These are phyloP conservation scores for Reticulascus tulasneorum DNA, from an alignment of 2,329 filamentous ascomycete species.

Conservation along the genomic window DNA sequence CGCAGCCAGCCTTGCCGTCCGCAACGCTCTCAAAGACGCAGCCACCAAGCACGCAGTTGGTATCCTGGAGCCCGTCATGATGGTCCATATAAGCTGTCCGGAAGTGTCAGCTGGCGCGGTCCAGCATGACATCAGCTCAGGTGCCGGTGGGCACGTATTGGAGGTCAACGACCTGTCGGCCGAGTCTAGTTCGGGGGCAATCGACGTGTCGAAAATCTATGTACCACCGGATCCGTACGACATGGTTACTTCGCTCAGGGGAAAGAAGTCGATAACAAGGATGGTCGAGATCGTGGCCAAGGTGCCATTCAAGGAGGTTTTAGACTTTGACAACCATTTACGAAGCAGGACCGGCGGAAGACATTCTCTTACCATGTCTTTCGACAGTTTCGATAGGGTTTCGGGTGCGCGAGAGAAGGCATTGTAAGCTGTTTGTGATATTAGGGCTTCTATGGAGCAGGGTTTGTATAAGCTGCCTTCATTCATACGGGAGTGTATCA, in stretches of 20 bases:
- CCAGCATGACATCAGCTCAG: conserved; percentile 73
- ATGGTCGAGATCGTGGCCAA: conserved; percentile 71
- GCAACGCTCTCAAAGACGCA: conserved; percentile 62
- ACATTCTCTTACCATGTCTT: conserved; percentile 55
- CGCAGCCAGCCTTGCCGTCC: conserved; percentile 59
- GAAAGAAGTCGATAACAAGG: conserved; percentile 44
- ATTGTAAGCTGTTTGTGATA: too few relatives aligned
- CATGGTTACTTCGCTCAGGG: conserved; percentile 52
- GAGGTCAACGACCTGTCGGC: conserved; percentile 59
- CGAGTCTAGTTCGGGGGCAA: conserved; percentile 33
- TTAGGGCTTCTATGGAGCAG: too few relatives aligned
- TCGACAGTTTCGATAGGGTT: conserved; percentile 54
- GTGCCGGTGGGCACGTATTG: conserved; percentile 68
- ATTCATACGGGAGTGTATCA: too few relatives aligned
- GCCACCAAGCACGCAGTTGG: conserved; percentile 49
- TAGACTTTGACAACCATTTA: conserved; percentile 86
- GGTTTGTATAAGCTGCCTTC: too few relatives aligned
- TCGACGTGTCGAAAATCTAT: conserved; percentile 76
- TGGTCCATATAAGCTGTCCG: conserved; percentile 78
- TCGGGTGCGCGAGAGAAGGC: conserved; percentile 51
- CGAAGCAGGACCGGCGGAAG: conserved; percentile 84
- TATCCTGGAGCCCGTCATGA: conserved; percentile 92
- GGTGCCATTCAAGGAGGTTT: conserved; percentile 94
- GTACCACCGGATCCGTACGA: conserved; percentile 81
- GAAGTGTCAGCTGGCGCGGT: conserved; percentile 78